Evolutionary conservation across 495 filamentous ascomycete species (phyloP).

Genomic region (Rostrohypoxylon terebratum): DNA sequence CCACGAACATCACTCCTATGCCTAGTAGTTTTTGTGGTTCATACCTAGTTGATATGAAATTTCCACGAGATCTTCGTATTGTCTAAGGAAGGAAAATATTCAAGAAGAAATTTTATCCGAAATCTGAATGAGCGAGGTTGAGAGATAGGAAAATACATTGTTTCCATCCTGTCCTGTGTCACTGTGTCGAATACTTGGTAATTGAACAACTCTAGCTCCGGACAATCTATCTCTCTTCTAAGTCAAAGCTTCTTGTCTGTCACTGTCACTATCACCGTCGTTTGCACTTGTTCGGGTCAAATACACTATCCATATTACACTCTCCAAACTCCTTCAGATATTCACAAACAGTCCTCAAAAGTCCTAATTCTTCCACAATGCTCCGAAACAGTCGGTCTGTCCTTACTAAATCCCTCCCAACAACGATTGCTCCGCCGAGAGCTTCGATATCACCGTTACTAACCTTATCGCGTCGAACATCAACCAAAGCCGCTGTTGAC

Average conservation of each 20-base stretch:
- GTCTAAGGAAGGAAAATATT: too few relatives aligned
- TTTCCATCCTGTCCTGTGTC: background rate
- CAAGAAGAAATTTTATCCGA: too few relatives aligned
- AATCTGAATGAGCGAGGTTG: background rate
- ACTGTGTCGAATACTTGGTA: background rate
- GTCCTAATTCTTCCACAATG: slow-evolving; percentile 49
- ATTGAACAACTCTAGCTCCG: background rate
- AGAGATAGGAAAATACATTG: background rate
- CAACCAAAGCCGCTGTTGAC: background rate
- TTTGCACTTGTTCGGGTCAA: background rate
- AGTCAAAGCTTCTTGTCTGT: too few relatives aligned
- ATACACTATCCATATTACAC: too few relatives aligned
- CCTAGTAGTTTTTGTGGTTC: background rate
- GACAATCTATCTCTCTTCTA: background rate
- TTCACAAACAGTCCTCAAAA: too few relatives aligned
- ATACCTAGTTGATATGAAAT: background rate
- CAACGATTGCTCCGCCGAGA: slow-evolving; percentile 25
- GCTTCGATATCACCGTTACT: slow-evolving; percentile 23
- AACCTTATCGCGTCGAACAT: slow-evolving; percentile 1
- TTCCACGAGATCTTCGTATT: background rate
- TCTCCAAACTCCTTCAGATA: background rate
- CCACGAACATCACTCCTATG: too few relatives aligned
- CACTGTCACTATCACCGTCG: too few relatives aligned
- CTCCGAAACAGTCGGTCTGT: slow-evolving; percentile 54
- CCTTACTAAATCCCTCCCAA: slow-evolving; percentile 45